phyloP scores from a whole-genome alignment of 768 basidiomycete genomes.

The Trametes punicea region DNA sequence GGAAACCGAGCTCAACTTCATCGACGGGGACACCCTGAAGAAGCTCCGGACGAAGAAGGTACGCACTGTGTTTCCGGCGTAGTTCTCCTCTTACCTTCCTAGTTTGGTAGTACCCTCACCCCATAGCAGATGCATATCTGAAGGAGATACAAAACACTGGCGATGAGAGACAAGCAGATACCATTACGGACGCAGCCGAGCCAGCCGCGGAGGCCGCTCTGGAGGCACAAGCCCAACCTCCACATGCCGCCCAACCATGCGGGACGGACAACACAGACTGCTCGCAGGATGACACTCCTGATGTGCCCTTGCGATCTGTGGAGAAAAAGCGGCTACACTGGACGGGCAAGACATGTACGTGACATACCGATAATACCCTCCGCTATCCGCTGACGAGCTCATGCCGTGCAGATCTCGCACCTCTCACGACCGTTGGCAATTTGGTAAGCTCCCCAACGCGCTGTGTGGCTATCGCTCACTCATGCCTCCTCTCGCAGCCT shows the following conservation, averaged over 20 bases:
- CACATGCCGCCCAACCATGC: no score
- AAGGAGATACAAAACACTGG: slow-evolving; percentile 42
- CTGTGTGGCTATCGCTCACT: no score
- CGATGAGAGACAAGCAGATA: slow-evolving; percentile 14
- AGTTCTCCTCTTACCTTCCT: neutral
- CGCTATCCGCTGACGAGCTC: slow-evolving; percentile 31
- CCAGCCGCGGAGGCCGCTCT: neutral
- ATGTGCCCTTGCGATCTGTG: slow-evolving; percentile 62
- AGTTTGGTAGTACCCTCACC: slow-evolving; percentile 54
- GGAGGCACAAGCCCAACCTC: neutral
- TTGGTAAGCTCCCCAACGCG: slow-evolving; percentile 49
- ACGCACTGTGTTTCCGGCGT: slow-evolving; percentile 6
- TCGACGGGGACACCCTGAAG: slow-evolving; percentile 55
- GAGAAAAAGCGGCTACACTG: slow-evolving; percentile 91
- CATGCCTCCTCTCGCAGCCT: slow-evolving; percentile 57
- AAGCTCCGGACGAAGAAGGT: slow-evolving; percentile 69
- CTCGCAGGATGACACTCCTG: slow-evolving; percentile 53
- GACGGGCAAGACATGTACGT: slow-evolving; percentile 79
- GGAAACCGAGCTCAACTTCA: slow-evolving; percentile 67
- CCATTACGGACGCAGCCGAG: neutral
- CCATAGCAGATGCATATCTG: slow-evolving; percentile 61
- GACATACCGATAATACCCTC: slow-evolving; percentile 3
- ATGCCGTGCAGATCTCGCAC: slow-evolving; percentile 55
- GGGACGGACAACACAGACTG: slow-evolving; percentile 19
- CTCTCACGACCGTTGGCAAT: slow-evolving; percentile 94